Evolutionary conservation across 257 asterid species (phyloP).

Genomic region (Craterostigma plantagineum): DNA sequence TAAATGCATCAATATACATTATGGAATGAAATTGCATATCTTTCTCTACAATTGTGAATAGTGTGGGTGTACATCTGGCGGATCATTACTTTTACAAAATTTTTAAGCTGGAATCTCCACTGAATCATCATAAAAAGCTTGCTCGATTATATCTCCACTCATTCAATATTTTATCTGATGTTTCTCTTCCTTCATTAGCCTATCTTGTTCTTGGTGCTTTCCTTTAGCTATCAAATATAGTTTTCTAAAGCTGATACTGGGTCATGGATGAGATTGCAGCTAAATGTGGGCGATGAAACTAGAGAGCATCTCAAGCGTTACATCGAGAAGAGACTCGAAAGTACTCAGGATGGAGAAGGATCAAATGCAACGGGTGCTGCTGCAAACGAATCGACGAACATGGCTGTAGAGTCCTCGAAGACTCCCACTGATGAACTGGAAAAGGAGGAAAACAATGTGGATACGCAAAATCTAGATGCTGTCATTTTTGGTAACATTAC

Average conservation of each 20-base stretch:
- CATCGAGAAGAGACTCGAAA: constrained; percentile 52
- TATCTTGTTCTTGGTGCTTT: too few relatives aligned
- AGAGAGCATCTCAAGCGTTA: constrained; percentile 52
- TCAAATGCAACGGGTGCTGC: constrained; percentile 28
- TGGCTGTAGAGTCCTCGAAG: constrained; percentile 32
- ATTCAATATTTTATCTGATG: too few relatives aligned
- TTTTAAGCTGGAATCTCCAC: too few relatives aligned
- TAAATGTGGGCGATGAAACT: constrained; percentile 67
- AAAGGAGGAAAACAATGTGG: constrained; percentile 24
- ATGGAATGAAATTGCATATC: too few relatives aligned
- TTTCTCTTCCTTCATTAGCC: too few relatives aligned
- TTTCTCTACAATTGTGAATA: too few relatives aligned
- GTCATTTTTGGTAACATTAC: constrained; percentile 60
- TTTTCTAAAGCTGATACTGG: not conserved
- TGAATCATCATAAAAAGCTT: too few relatives aligned
- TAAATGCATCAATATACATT: too few relatives aligned
- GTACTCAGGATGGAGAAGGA: constrained; percentile 26
- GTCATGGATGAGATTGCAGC: constrained; percentile 22
- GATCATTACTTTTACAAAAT: too few relatives aligned
- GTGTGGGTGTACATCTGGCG: too few relatives aligned
- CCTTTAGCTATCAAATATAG: not conserved
- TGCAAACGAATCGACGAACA: constrained; percentile 26
- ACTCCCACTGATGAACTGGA: constrained; percentile 33
- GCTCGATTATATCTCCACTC: too few relatives aligned
- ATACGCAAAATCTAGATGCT: constrained; percentile 35